Conservation (phyloP, 164 flowering plant species). For the Chimonanthus praecox region DNA sequence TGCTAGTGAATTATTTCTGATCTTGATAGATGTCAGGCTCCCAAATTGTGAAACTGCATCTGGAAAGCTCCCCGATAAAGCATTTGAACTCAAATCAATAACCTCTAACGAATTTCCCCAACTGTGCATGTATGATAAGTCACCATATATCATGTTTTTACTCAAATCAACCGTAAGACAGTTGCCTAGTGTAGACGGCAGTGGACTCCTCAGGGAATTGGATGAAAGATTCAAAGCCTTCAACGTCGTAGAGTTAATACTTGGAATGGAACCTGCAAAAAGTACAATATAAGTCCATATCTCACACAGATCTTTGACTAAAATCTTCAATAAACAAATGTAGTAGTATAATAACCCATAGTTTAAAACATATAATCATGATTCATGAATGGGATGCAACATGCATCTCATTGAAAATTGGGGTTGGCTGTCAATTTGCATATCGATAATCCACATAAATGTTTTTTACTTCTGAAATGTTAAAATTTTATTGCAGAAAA, state of each 20-base stretch:
- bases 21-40: constrained; percentile 39
- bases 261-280: constrained; percentile 53
- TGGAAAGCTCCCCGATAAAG: constrained; percentile 67
- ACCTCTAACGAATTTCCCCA: constrained; percentile 61
- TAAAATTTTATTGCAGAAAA: no score
- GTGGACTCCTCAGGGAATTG: constrained; percentile 53
- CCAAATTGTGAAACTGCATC: constrained; percentile 34
- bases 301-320: neutral
- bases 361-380: no score
- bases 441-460: no score
- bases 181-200: constrained; percentile 53
- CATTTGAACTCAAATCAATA: constrained; percentile 85
- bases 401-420: no score
- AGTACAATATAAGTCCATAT: neutral
- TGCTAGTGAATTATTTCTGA: constrained; percentile 58
- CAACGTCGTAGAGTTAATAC: constrained; percentile 59
- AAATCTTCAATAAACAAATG: neutral
- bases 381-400: no score
- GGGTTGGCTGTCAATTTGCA: no score
- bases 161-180: constrained; percentile 65
- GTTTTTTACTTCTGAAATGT: no score
- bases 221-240: constrained; percentile 70
- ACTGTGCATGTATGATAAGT: constrained; percentile 46
- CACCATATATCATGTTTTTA: constrained; percentile 58
- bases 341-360: no score